These are phyloP conservation scores for Trichoderma sp. DNA, from an alignment of 2,329 filamentous ascomycete species.

Conservation along the genomic window DNA sequence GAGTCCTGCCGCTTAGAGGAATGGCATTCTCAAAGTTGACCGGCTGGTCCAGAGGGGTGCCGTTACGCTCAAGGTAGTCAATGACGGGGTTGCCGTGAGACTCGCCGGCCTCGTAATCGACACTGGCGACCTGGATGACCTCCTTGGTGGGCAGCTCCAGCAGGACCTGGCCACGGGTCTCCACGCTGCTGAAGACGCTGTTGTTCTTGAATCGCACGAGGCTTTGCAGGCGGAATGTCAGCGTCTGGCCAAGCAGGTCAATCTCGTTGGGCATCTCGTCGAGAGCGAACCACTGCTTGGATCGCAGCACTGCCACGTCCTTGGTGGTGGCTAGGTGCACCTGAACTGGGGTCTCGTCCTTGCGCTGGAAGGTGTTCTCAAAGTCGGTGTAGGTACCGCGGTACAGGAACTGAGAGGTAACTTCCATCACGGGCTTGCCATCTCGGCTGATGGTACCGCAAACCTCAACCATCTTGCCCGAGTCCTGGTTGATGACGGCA, in stretches of 20 bases:
- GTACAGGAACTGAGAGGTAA: slow-evolving; percentile 97
- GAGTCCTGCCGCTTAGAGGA: slow-evolving; percentile 87
- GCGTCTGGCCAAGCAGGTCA: slow-evolving; percentile 86
- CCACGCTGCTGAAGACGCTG: slow-evolving; percentile 84
- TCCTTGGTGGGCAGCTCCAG: slow-evolving; percentile 96
- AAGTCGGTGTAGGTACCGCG: slow-evolving; percentile 89
- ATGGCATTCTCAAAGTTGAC: slow-evolving; percentile 98
- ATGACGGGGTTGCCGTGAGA: slow-evolving; percentile 97
- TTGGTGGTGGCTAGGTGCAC: slow-evolving; percentile 83
- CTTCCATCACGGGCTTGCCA: slow-evolving; percentile 89
- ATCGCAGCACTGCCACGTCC: slow-evolving; percentile 90
- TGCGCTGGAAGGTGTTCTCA: slow-evolving; percentile 98
- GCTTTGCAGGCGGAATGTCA: slow-evolving; percentile 94
- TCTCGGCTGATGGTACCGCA: slow-evolving; percentile 91
- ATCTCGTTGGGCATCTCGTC: slow-evolving; percentile 70
- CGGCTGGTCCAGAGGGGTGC: slow-evolving; percentile 90
- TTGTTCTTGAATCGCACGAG: slow-evolving; percentile 94
- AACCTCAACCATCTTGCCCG: slow-evolving; percentile 99
- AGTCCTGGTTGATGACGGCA: slow-evolving; percentile 95
- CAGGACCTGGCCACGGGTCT: slow-evolving; percentile 89
- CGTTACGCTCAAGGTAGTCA: slow-evolving; percentile 91
- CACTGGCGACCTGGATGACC: slow-evolving; percentile 93
- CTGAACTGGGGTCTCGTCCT: slow-evolving; percentile 93
- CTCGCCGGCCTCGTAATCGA: slow-evolving; percentile 88
- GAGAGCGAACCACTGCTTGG: slow-evolving; percentile 96